These are phyloP conservation scores for Trichoderma lentiforme DNA, from an alignment of 2,329 filamentous ascomycete genomes.

Conservation along the genomic window DNA sequence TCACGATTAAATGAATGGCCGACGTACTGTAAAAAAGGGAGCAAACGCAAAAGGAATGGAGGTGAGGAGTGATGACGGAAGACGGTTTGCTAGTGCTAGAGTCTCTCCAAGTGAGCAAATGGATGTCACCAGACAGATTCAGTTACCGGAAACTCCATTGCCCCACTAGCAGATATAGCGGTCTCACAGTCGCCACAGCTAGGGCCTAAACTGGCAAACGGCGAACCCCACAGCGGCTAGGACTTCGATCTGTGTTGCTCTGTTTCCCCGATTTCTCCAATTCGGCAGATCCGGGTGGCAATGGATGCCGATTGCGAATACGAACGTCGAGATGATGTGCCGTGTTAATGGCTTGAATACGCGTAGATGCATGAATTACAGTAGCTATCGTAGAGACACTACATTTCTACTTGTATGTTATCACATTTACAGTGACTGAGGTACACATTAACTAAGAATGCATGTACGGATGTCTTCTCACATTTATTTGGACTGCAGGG, in stretches of 20 bases:
- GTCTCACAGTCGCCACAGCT: background rate
- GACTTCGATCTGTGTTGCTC: background rate
- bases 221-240: background rate
- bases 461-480: too few relatives aligned
- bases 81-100: background rate
- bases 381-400: background rate
- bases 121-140: background rate
- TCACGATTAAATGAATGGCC: background rate
- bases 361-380: background rate
- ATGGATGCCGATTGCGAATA: slow-evolving; percentile 3
- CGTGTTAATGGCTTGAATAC: background rate
- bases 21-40: background rate
- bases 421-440: background rate
- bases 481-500: background rate
- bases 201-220: background rate
- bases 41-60: background rate
- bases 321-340: background rate
- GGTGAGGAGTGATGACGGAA: background rate
- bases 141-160: background rate
- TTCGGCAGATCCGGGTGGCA: slow-evolving; percentile 6
- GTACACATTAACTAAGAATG: too few relatives aligned
- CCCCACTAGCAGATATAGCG: background rate
- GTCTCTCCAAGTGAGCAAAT: background rate
- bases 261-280: background rate
- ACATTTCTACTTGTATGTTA: background rate